Percentiles rank a stretch among this genome's conserved stretches.
phyloP scores from a whole-genome alignment of 441 rosid species.

The Gossypium lobatum region DNA sequence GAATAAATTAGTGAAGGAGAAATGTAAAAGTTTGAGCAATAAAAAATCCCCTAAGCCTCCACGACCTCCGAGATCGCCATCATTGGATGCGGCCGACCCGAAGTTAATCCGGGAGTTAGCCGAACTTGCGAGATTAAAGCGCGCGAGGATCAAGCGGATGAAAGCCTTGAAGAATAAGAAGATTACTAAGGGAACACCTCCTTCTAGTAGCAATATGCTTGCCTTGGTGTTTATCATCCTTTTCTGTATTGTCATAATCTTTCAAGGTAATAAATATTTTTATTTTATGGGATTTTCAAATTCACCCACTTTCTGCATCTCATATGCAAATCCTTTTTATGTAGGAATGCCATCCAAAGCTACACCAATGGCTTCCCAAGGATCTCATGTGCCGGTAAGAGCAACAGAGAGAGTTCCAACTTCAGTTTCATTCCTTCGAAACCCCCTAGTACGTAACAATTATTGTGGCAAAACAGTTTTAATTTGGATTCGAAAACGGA shows the following conservation, averaged over 20 bases:
- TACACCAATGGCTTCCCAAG: constrained; percentile 26
- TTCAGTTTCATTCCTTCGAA: constrained; percentile 46
- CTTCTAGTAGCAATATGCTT: constrained; percentile 41
- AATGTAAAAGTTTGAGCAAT: constrained; percentile 46
- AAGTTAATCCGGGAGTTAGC: constrained; percentile 72
- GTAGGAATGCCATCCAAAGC: constrained; percentile 61
- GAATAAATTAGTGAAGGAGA: constrained; percentile 46
- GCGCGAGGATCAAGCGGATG: constrained; percentile 73
- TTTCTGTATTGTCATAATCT: constrained; percentile 53
- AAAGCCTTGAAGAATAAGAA: constrained; percentile 79
- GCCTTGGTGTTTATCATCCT: constrained; percentile 62
- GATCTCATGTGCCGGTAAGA: constrained; percentile 39
- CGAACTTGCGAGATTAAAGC: constrained; percentile 79
- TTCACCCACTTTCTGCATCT: no score
- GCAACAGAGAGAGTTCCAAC: constrained; percentile 33
- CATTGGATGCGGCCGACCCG: constrained; percentile 74
- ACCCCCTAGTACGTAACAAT: constrained; percentile 40
- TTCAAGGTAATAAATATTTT: constrained; percentile 48
- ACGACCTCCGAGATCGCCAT: constrained; percentile 80
- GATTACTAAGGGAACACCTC: constrained; percentile 53
- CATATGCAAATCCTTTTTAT: background rate
- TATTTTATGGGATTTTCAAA: background rate
- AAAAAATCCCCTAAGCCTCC: constrained; percentile 76
- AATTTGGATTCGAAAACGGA: background rate
- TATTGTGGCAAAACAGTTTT: background rate